A percentile compares a stretch with the other conserved stretches of the same genome.
Conservation (phyloP, 306 rosid genomes). For the Lithocarpus polystachyus region DNA sequence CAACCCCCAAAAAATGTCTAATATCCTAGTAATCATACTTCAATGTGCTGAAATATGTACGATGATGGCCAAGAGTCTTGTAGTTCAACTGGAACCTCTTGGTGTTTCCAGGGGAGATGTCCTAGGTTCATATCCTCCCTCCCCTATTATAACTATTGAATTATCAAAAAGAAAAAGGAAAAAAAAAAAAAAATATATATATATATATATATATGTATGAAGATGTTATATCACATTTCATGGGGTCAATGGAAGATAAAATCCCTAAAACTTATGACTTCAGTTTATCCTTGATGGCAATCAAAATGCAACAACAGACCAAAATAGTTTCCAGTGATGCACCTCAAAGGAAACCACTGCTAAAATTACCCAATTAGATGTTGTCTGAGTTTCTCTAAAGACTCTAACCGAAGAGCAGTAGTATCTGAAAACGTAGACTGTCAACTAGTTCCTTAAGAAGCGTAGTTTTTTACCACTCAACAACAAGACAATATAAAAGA, state of each 20-base stretch:
- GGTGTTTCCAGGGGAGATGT: no score
- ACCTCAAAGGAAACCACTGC: not conserved
- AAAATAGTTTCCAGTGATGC: not conserved
- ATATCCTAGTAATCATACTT: not conserved
- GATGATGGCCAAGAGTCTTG: not conserved
- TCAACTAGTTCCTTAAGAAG: not conserved
- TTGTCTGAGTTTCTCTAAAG: no score
- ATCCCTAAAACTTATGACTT: not conserved
- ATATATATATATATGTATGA: not conserved
- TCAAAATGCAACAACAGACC: not conserved
- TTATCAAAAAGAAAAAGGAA: no score
- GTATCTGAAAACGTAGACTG: no score
- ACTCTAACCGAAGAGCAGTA: no score
- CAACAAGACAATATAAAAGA: not conserved
- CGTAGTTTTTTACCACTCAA: not conserved
- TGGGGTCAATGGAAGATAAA: not conserved
- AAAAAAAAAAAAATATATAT: no score
- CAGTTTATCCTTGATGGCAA: constrained; percentile 1
- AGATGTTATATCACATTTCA: not conserved
- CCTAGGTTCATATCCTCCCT: no score
- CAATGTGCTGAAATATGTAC: not conserved
- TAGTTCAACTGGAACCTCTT: no score
- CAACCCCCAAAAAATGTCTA: no score
- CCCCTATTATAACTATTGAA: no score
- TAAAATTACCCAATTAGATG: not conserved